Evolutionary conservation across 75 land plant genomes (phyloP), one percentile per base, ranked within the genome.

Genomic region (Selaginella moellendorffii): DNA sequence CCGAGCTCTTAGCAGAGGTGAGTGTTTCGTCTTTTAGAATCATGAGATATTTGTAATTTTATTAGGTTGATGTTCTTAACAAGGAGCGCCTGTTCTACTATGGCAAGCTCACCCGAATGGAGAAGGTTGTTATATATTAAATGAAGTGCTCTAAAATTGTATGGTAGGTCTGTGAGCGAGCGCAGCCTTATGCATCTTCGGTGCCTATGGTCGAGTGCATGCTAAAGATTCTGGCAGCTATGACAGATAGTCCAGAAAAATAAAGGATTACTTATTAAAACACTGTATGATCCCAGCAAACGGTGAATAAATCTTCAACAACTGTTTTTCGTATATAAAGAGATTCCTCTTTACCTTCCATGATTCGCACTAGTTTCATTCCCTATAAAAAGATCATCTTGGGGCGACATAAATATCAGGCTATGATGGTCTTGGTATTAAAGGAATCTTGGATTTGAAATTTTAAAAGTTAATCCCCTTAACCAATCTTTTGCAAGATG

Each of bases 161-260:
- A 21, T 24, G 25, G 65, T 21, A 63, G 65, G 42, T 63, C 25
- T 63, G 65, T 63, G 65, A 63, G 20, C 65, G 42, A 22, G 65
- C 65, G 30, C 65, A 63, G 42, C 65, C 65, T 29, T 63, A 63
- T 63, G 65, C 22, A 29, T 63, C 65, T 8, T 36, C 46, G 14
- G 42, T 30, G 2, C 65, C 65, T 19, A 21, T 63, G 5, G 65
- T 63, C 25, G 65, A 63, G n/a, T 63, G 36, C 28, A 26, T 63
- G 1, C 51, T 29, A 29, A 9, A 29, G 5, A 63, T 63, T 26
- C 42, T 63, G 1, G 65, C 36, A 1, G 28, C 65, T 30, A 63
- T 31, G 12, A 63, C 65, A n/a, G 65, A 63, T 26, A 29, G 65
- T 63, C 65, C 65, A 56, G 46, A 36, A n/a, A n/a, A n/a, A n/a